A percentile compares a stretch with the other conserved stretches of the same genome.
Conservation (phyloP, 345 rosid species). For the Gossypium thurberi region DNA sequence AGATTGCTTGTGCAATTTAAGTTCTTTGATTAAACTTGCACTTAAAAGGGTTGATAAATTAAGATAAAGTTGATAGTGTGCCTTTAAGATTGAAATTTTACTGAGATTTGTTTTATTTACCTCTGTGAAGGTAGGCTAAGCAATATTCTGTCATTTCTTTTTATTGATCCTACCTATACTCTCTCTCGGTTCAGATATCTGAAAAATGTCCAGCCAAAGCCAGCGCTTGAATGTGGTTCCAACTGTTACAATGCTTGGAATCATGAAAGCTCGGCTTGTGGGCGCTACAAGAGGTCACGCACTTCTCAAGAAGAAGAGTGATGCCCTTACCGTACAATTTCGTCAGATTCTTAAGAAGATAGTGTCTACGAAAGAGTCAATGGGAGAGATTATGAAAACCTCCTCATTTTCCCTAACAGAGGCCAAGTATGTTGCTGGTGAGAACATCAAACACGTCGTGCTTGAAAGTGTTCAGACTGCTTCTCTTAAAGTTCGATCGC, state of each 20-base stretch:
- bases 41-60: background rate
- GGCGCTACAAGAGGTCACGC: constrained; percentile 96
- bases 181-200: constrained; percentile 15
- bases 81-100: background rate
- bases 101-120: background rate
- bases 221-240: constrained; percentile 88
- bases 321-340: constrained; percentile 85
- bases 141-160: background rate
- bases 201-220: constrained; percentile 66
- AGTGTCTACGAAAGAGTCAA: constrained; percentile 69
- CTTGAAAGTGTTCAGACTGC: constrained; percentile 82
- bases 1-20: background rate
- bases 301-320: constrained; percentile 92
- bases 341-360: constrained; percentile 77
- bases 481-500: constrained; percentile 69
- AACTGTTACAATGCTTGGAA: constrained; percentile 71
- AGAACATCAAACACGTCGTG: constrained; percentile 68
- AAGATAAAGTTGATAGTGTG: background rate
- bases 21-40: background rate
- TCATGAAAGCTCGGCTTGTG: constrained; percentile 70
- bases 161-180: background rate
- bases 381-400: constrained; percentile 82
- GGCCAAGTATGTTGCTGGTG: constrained; percentile 84
- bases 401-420: constrained; percentile 77
- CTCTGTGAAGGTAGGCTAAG: background rate